Evolutionary conservation across 2,329 filamentous ascomycete genomes (phyloP), one percentile per base, ranked within the genome.

Genomic region (Fusarium nelsonii): DNA sequence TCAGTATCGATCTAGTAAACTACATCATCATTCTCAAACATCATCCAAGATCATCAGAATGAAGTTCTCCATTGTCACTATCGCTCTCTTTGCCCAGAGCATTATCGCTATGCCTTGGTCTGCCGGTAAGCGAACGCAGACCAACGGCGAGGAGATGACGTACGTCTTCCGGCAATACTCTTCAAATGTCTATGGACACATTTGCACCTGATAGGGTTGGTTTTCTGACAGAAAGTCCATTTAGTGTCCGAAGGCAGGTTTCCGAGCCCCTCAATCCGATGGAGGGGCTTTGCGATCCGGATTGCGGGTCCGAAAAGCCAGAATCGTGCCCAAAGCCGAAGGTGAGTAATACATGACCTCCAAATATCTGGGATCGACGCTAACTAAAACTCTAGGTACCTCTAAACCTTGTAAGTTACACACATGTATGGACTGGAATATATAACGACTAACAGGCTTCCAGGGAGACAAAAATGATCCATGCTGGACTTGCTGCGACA

Each of bases 61-160:
- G 61, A 58, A 71, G 65, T 50, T 69, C 12, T 57, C 57, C 7
- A 18, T 63, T 20, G 32, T 45, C 1, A 36, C 60, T 26, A 34
- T 54, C 14, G 3, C 43, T 8, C 20, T 65, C 12, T 53, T 71
- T 20, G 60, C 23, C 36, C 46, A 57, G 15, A 46, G 68, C 37
- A 71, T 70, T 16, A 16, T 30, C 0, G 68, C 68, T 14, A 68
- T 71, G 68, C 68, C 68, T 8, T 71, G 64, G 68, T 52, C 59
- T 23, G 32, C 43, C 12, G 8, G n/a, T 16, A 48, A 32, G 9
- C 2, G 40, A 3, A 52, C 33, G n/a, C 20, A 41, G 18, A 4
- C 51, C 6, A 54, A 33, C 16, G 26, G 56, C 1, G 68, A 65
- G 10, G 68, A 70, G 34, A 65, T 70, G 43, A 70, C 64, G 68